Percentiles rank a stretch among this genome's conserved stretches.
phyloP scores from a whole-genome alignment of 257 asterid species.

The Lavandula angustifolia region DNA sequence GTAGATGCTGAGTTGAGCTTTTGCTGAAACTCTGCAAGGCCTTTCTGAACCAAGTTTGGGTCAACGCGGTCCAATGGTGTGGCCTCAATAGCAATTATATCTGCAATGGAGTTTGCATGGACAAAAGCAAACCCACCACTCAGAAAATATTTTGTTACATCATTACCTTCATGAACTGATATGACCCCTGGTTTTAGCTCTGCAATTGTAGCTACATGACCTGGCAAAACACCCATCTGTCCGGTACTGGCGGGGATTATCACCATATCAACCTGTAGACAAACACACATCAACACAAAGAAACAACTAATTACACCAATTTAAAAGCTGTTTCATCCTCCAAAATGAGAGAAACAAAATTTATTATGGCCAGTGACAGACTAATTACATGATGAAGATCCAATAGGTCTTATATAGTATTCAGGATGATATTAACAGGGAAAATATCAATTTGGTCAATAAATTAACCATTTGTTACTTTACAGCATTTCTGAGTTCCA shows the following conservation, averaged over 20 bases:
- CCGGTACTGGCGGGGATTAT: conserved; percentile 81
- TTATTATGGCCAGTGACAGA: not conserved
- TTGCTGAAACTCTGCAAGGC: conserved; percentile 72
- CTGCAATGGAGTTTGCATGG: conserved; percentile 76
- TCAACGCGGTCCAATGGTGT: conserved; percentile 71
- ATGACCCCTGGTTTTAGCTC: conserved; percentile 79
- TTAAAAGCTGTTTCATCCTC: no score
- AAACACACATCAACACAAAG: not conserved
- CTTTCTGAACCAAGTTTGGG: conserved; percentile 68
- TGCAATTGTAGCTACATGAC: conserved; percentile 85
- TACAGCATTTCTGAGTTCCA: conserved; percentile 14
- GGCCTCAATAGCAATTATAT: conserved; percentile 75
- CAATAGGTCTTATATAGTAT: not conserved
- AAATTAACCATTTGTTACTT: not conserved
- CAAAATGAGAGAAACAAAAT: not conserved
- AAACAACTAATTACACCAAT: not conserved
- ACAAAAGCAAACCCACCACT: conserved; percentile 81
- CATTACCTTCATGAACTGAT: conserved; percentile 79
- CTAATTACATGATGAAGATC: no score
- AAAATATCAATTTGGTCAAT: not conserved
- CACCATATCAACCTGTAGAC: conserved; percentile 83
- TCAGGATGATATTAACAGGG: not conserved
- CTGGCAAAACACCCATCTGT: conserved; percentile 93
- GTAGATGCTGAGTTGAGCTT: conserved; percentile 75
- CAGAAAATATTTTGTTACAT: conserved; percentile 63